phyloP scores from a whole-genome alignment of 176 grass and related monocot genomes.

The Triticum urartu region DNA sequence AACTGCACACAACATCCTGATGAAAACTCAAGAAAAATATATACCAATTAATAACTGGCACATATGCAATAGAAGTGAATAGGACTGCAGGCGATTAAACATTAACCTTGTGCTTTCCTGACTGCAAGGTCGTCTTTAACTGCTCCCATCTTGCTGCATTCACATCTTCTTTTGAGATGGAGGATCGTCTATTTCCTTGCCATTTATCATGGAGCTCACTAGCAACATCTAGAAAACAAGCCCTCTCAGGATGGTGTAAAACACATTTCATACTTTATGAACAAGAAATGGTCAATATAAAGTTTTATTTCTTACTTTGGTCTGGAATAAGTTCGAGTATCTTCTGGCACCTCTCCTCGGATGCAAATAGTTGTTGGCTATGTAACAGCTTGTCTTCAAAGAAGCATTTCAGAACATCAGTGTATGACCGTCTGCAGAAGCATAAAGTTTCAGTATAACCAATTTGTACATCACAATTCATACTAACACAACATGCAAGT shows the following conservation, averaged over 20 bases:
- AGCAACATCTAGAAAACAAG: conserved; percentile 68
- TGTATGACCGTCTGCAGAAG: conserved; percentile 73
- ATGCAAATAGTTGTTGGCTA: conserved; percentile 70
- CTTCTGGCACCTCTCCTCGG: conserved; percentile 76
- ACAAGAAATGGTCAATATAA: neutral
- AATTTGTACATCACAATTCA: neutral
- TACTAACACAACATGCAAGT: conserved; percentile 2
- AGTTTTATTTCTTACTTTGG: conserved; percentile 56
- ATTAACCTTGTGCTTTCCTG: conserved; percentile 84
- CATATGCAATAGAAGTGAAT: neutral
- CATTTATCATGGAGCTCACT: conserved; percentile 73
- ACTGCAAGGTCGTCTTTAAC: conserved; percentile 73
- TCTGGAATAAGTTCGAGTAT: conserved; percentile 88
- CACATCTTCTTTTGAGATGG: conserved; percentile 77
- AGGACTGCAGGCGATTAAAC: neutral
- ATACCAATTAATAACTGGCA: neutral
- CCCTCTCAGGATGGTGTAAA: conserved; percentile 5
- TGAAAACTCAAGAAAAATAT: neutral
- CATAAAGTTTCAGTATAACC: conserved; percentile 9
- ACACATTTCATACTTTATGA: conserved; percentile 18
- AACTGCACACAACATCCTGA: neutral
- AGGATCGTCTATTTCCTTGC: conserved; percentile 79
- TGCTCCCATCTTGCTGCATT: conserved; percentile 80
- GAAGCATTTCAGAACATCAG: conserved; percentile 71
- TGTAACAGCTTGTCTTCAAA: conserved; percentile 76